These are phyloP conservation scores for Leishmania tropica DNA, from an alignment of 208 protist species.

Conservation along the genomic window DNA sequence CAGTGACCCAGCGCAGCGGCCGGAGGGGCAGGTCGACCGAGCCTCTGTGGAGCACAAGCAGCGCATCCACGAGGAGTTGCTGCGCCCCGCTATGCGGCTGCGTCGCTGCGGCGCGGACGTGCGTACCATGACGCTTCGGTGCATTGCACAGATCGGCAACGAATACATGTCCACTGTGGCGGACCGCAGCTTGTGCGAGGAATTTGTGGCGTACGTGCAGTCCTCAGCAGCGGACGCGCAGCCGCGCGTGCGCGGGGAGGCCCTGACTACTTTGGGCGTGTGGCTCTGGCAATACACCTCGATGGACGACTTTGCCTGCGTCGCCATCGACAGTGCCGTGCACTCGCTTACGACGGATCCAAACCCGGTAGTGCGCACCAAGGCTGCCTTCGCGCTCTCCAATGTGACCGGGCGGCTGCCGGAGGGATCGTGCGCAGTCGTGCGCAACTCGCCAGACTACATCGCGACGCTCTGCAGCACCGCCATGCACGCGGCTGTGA, in stretches of 20 bases:
- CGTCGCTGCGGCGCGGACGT: constrained; percentile 37
- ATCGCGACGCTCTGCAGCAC: constrained; percentile 55
- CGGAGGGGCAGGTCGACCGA: constrained; percentile 29
- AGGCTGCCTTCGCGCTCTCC: constrained; percentile 81
- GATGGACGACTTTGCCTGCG: constrained; percentile 38
- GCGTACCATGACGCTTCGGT: constrained; percentile 57
- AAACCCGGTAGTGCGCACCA: constrained; percentile 54
- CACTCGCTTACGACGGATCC: constrained; percentile 42
- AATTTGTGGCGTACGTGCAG: constrained; percentile 47
- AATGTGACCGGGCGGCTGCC: constrained; percentile 62
- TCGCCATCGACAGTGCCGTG: constrained; percentile 54
- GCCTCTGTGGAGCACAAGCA: constrained; percentile 58
- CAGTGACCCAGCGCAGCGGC: constrained; percentile 60
- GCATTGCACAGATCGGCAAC: constrained; percentile 78
- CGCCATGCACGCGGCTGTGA: constrained; percentile 55
- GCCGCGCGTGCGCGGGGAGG: constrained; percentile 61
- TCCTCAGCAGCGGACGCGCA: constrained; percentile 37
- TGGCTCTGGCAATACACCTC: constrained; percentile 82
- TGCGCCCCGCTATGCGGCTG: constrained; percentile 46
- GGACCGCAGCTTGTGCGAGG: constrained; percentile 24
- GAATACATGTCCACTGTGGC: constrained; percentile 40
- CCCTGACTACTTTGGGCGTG: constrained; percentile 72
- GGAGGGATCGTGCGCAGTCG: constrained; percentile 20
- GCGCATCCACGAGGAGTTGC: constrained; percentile 43
- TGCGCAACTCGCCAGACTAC: constrained; percentile 37